phyloP scores from a whole-genome alignment of 2,329 filamentous ascomycete genomes.

The Ceratocystis alfenasii region DNA sequence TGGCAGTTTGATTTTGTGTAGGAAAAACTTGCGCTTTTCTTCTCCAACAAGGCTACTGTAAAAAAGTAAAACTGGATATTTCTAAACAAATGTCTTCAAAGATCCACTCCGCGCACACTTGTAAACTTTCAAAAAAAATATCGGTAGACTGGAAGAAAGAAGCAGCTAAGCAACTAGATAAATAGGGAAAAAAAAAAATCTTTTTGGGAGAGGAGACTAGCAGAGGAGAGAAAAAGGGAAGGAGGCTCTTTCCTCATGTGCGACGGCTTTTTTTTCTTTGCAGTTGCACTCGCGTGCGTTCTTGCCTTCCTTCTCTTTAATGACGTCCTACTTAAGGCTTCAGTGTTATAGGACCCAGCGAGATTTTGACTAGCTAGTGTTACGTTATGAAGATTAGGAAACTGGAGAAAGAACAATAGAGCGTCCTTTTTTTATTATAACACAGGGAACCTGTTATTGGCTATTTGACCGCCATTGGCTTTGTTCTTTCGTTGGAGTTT shows the following conservation, averaged over 20 bases:
- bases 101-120: too few relatives aligned
- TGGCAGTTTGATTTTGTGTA: neutral
- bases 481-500: neutral
- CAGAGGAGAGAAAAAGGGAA: neutral
- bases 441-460: neutral
- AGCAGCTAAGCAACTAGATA: too few relatives aligned
- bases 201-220: neutral
- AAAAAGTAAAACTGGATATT: neutral
- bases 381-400: conserved; percentile 4
- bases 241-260: conserved; percentile 7
- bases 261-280: neutral
- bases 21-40: neutral
- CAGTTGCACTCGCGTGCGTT: neutral
- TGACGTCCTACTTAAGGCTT: neutral
- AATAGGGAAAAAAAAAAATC: too few relatives aligned
- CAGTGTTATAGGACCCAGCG: neutral
- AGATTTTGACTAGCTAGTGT: neutral
- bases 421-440: neutral
- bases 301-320: neutral
- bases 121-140: too few relatives aligned
- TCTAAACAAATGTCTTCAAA: too few relatives aligned
- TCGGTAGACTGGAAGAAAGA: too few relatives aligned
- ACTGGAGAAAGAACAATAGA: neutral
- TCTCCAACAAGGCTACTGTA: neutral
- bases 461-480: neutral